These are phyloP conservation scores for Pseudogymnoascus sp. DNA, from an alignment of 2,329 filamentous ascomycete genomes.

Conservation along the genomic window DNA sequence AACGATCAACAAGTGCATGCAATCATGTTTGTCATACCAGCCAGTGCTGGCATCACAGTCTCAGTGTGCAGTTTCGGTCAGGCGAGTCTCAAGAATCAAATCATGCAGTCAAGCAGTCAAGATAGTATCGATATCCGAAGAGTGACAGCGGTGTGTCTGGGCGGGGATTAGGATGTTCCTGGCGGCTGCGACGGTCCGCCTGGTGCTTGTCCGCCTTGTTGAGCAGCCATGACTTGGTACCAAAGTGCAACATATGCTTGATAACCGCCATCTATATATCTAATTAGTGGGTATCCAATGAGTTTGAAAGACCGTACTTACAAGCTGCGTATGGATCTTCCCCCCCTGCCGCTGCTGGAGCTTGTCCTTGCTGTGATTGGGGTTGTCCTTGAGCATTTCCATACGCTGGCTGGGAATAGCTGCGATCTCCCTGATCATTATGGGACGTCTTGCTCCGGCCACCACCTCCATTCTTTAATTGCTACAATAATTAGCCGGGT, in stretches of 20 bases:
- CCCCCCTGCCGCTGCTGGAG: constrained; percentile 36
- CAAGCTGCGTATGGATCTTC: constrained; percentile 69
- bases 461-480: constrained; percentile 43
- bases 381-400: constrained; percentile 33
- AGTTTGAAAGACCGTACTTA: constrained; percentile 33
- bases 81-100: constrained; percentile 18
- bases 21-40: constrained; percentile 18
- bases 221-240: constrained; percentile 61
- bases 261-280: constrained; percentile 61
- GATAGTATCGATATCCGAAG: constrained; percentile 21
- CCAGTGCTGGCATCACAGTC: constrained; percentile 9
- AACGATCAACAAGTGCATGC: constrained; percentile 12
- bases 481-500: constrained; percentile 29
- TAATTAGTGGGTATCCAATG: constrained; percentile 22
- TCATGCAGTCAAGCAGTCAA: constrained; percentile 28
- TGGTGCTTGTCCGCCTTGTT: constrained; percentile 31
- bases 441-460: constrained; percentile 35
- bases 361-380: constrained; percentile 35
- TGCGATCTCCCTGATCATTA: constrained; percentile 48
- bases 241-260: constrained; percentile 71
- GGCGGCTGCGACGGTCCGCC: constrained; percentile 33
- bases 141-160: constrained; percentile 13
- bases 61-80: constrained; percentile 8
- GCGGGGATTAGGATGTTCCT: constrained; percentile 29
- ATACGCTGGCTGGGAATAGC: constrained; percentile 41